Evolutionary conservation across 2,329 filamentous ascomycete species (phyloP).

Genomic region (Ceratocystis diversiconidia): DNA sequence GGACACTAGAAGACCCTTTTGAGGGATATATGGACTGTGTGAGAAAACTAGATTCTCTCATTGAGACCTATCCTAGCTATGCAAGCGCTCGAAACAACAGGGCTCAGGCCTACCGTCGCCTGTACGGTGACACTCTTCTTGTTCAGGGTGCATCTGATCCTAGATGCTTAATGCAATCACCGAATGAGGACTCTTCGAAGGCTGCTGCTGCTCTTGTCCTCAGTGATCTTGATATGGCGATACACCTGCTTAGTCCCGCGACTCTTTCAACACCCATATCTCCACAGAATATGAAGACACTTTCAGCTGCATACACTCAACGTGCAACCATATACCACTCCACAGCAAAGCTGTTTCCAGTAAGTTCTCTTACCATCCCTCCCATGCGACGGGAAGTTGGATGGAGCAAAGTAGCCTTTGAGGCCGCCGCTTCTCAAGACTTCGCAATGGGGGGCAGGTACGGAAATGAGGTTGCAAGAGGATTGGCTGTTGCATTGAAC

Average conservation of each 20-base stretch:
- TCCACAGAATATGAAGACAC: constrained; percentile 46
- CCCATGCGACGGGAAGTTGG: constrained; percentile 30
- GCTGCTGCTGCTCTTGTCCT: constrained; percentile 31
- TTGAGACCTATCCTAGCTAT: constrained; percentile 47
- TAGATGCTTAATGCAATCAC: constrained; percentile 30
- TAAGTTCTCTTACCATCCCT: constrained; percentile 29
- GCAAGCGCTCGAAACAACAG: constrained; percentile 63
- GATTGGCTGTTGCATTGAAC: constrained; percentile 49
- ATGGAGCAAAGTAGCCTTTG: constrained; percentile 43
- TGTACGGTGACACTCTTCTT: constrained; percentile 48
- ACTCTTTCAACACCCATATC: constrained; percentile 42
- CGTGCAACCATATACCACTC: constrained; percentile 49
- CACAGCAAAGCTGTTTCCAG: constrained; percentile 37
- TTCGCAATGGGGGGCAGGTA: constrained; percentile 51
- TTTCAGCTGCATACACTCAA: constrained; percentile 59
- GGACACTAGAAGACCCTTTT: constrained; percentile 28
- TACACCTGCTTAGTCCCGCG: constrained; percentile 42
- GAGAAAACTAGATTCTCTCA: constrained; percentile 38
- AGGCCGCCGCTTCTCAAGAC: constrained; percentile 47
- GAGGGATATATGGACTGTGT: constrained; percentile 36
- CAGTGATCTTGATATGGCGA: constrained; percentile 42
- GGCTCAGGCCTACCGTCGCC: constrained; percentile 49
- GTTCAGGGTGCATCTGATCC: constrained; percentile 28
- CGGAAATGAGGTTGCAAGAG: constrained; percentile 51
- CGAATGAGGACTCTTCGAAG: constrained; percentile 27